Conservation (phyloP, 2,329 filamentous ascomycete species). For the Exophiala phaeomuriformis region DNA sequence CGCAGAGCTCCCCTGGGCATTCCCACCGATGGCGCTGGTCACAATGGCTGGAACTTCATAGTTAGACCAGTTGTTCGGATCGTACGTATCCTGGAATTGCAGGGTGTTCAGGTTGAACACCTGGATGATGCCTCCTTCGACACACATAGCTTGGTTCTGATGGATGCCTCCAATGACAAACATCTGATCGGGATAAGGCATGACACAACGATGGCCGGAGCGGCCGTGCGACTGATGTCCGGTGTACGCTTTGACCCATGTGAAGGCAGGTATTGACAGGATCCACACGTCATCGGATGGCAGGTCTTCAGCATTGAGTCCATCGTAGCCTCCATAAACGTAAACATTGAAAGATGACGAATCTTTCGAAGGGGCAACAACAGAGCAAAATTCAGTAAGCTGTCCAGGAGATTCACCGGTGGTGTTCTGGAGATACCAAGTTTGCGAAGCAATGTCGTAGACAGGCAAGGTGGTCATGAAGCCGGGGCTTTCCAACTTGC, state of each 20-base stretch:
- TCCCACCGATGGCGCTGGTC: constrained; percentile 32
- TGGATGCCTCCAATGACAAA: constrained; percentile 33
- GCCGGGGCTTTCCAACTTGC: constrained; percentile 21
- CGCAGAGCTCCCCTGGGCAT: constrained; percentile 32
- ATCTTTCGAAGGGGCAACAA: constrained; percentile 35
- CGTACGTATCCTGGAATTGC: constrained; percentile 30
- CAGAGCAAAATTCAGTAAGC: constrained; percentile 37
- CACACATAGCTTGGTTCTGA: constrained; percentile 21
- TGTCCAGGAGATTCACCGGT: constrained; percentile 33
- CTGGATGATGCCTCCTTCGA: constrained; percentile 39
- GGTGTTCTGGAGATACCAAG: constrained; percentile 39
- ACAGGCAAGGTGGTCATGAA: constrained; percentile 36
- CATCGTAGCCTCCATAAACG: constrained; percentile 34
- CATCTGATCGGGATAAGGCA: constrained; percentile 45
- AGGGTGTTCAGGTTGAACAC: constrained; percentile 36
- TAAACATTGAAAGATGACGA: constrained; percentile 34
- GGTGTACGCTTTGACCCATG: constrained; percentile 30
- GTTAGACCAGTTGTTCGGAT: constrained; percentile 29
- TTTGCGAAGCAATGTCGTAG: constrained; percentile 32
- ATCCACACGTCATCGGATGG: constrained; percentile 32
- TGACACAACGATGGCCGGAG: constrained; percentile 32
- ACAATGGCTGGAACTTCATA: constrained; percentile 31
- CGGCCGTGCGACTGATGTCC: constrained; percentile 30
- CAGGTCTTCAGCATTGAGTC: constrained; percentile 29
- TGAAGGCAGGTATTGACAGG: constrained; percentile 33